phyloP scores from a whole-genome alignment of 805 yeast genomes.

The Candida pini region DNA sequence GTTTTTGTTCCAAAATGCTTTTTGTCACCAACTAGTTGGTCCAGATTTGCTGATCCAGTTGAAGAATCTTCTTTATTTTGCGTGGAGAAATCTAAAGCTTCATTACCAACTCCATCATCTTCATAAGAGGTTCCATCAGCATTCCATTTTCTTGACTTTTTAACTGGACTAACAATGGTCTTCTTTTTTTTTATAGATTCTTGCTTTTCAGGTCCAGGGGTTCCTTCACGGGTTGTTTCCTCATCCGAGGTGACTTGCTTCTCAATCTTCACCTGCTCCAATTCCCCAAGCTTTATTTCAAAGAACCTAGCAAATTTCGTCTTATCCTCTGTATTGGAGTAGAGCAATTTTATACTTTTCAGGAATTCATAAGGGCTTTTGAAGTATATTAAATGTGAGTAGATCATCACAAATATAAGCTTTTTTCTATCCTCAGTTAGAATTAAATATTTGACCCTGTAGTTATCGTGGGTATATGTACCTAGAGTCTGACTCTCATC shows the following conservation, averaged over 20 bases:
- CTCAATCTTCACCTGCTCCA: constrained; percentile 17
- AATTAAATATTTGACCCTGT: constrained; percentile 39
- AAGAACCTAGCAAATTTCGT: constrained; percentile 36
- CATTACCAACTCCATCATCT: constrained; percentile 30
- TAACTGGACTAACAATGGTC: constrained; percentile 16
- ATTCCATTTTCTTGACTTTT: constrained; percentile 59
- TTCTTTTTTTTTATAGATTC: constrained; percentile 8
- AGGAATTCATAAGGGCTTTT: constrained; percentile 26
- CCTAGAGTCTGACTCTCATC: constrained; percentile 19
- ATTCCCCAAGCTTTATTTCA: constrained; percentile 29
- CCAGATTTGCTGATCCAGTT: constrained; percentile 18
- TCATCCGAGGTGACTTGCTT: constrained; percentile 3
- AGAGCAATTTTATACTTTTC: constrained; percentile 19
- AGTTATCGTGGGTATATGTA: constrained; percentile 31
- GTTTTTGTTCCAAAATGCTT: constrained; percentile 36
- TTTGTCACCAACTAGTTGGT: constrained; percentile 34
- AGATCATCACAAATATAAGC: constrained; percentile 38
- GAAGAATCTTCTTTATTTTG: constrained; percentile 14
- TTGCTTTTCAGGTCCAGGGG: not conserved
- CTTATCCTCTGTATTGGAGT: constrained; percentile 19
- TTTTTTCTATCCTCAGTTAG: constrained; percentile 31
- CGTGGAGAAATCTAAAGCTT: constrained; percentile 52
- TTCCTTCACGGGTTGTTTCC: constrained; percentile 2
- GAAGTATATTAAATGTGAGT: constrained; percentile 32
- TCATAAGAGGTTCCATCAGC: constrained; percentile 55